A percentile compares a stretch with the other conserved stretches of the same genome.
phyloP scores from a whole-genome alignment of 2,329 filamentous ascomycete species.

The Venturia aucupariae region DNA sequence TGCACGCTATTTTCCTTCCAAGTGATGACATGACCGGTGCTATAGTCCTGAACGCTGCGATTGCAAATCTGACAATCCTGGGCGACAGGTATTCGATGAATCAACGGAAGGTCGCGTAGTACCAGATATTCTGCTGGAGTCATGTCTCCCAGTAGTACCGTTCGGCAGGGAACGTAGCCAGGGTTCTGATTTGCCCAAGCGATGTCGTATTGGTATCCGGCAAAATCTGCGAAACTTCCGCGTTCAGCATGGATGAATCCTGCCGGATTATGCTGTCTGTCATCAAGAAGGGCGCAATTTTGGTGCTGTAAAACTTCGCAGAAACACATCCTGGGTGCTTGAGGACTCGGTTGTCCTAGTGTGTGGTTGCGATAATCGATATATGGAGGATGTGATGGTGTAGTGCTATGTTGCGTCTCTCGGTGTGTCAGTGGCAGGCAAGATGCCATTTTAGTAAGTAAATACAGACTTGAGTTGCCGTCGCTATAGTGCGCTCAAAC shows the following conservation, averaged over 20 bases:
- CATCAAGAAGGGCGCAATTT: background rate
- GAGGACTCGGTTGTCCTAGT: background rate
- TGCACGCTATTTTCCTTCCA: no score
- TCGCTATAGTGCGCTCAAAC: no score
- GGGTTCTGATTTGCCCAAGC: background rate
- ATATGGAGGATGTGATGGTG: background rate
- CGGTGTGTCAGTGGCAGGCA: background rate
- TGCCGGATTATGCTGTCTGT: background rate
- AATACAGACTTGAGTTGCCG: no score
- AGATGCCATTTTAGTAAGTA: background rate
- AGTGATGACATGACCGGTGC: no score
- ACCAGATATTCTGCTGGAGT: no score
- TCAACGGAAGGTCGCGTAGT: no score
- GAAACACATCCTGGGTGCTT: background rate
- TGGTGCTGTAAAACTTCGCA: background rate
- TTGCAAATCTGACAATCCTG: no score
- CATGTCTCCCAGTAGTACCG: background rate
- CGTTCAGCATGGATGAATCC: background rate
- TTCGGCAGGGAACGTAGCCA: background rate
- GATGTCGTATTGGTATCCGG: background rate
- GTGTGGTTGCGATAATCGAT: background rate
- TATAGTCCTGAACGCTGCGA: no score
- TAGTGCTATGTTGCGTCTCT: background rate
- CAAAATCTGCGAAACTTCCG: background rate
- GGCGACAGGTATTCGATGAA: no score